phyloP scores from a whole-genome alignment of 768 basidiomycete species.

The Pleurotus pulmonarius region DNA sequence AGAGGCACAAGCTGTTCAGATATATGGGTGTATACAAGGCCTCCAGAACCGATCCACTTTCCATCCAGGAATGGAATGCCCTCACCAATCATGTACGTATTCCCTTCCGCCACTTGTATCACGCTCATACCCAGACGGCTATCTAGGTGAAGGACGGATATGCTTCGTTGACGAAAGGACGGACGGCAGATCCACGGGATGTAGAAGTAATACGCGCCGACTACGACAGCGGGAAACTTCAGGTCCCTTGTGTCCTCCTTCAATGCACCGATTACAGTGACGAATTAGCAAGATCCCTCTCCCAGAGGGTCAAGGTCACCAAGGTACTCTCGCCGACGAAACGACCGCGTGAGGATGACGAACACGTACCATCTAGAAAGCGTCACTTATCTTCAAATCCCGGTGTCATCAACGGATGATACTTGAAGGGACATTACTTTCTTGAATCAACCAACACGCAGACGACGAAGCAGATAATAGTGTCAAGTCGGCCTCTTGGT shows the following conservation, averaged over 20 bases:
- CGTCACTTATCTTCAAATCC: conserved; percentile 1
- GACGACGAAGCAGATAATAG: too few species aligned
- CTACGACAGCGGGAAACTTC: conserved; percentile 40
- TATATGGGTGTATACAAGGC: conserved; percentile 47
- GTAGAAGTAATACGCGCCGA: conserved; percentile 30
- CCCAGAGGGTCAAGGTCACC: conserved; percentile 7
- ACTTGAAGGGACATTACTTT: not conserved
- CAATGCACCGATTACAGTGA: conserved; percentile 42
- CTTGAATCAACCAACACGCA: not conserved
- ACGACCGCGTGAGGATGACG: conserved; percentile 4
- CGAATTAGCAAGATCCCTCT: conserved; percentile 24
- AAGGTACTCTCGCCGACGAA: conserved; percentile 5
- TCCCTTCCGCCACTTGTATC: not conserved
- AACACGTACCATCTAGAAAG: conserved; percentile 2
- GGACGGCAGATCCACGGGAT: conserved; percentile 29
- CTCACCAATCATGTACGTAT: conserved; percentile 34
- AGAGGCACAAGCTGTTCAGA: conserved; percentile 27
- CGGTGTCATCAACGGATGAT: not conserved
- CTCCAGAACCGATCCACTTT: conserved; percentile 36
- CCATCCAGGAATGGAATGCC: conserved; percentile 41
- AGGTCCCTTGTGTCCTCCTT: conserved; percentile 46
- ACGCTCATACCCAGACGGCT: not conserved
- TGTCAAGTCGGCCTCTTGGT: too few species aligned
- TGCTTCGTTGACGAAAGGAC: conserved; percentile 33
- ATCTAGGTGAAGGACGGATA: conserved; percentile 31